Evolutionary conservation across 345 rosid genomes (phyloP).

Genomic region (sweet orange (Citrus sinensis)): DNA sequence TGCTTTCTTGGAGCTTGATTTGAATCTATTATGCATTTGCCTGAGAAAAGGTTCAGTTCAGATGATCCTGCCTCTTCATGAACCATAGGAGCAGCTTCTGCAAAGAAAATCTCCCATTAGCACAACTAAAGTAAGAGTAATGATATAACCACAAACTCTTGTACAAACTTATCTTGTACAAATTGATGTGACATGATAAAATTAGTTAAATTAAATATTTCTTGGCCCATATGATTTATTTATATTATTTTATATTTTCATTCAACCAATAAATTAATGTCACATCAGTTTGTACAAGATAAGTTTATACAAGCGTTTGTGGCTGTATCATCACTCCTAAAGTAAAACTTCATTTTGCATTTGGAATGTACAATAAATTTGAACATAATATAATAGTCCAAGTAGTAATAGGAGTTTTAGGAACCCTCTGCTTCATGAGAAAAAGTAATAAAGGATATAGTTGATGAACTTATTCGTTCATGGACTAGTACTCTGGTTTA

Average conservation of each 20-base stretch:
- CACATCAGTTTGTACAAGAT: too few species aligned
- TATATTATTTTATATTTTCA: too few species aligned
- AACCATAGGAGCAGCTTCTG: slow-evolving; percentile 33
- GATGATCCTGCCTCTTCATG: slow-evolving; percentile 50
- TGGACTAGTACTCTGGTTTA: not conserved
- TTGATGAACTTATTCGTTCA: not conserved
- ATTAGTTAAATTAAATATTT: too few species aligned
- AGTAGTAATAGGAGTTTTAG: not conserved
- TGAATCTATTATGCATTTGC: slow-evolving; percentile 34
- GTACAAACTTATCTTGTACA: too few species aligned
- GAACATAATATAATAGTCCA: not conserved
- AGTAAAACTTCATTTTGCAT: not conserved
- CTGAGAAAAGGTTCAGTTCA: slow-evolving; percentile 40
- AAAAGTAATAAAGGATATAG: not conserved
- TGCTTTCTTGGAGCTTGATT: slow-evolving; percentile 41
- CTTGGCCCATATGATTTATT: too few species aligned
- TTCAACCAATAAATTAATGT: too few species aligned
- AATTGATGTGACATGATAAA: too few species aligned
- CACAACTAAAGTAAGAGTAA: not conserved
- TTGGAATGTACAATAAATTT: not conserved
- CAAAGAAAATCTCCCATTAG: not conserved
- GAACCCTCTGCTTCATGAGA: not conserved
- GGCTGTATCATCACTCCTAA: not conserved
- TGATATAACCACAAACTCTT: too few species aligned
- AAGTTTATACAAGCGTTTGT: too few species aligned